These are phyloP conservation scores for Metschnikowia amazonensis DNA, from an alignment of 805 yeast genomes.

Conservation along the genomic window DNA sequence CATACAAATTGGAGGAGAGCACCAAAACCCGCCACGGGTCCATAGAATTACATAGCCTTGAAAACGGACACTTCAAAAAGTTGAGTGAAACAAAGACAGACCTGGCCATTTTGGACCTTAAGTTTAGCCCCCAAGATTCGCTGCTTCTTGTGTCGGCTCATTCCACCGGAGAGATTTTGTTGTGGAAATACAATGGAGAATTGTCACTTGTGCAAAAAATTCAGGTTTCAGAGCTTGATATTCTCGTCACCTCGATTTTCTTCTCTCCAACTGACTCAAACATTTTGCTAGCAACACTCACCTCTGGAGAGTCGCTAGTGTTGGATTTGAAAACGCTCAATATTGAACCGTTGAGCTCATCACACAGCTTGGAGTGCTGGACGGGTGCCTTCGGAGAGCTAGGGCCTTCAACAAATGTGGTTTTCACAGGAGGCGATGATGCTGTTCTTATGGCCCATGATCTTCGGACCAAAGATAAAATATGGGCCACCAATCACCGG, in stretches of 20 bases:
- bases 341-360: conserved; percentile 25
- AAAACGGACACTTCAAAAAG: conserved; percentile 13
- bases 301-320: conserved; percentile 59
- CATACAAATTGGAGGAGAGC: conserved; percentile 64
- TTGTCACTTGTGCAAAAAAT: conserved; percentile 17
- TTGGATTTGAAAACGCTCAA: conserved; percentile 27
- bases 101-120: conserved; percentile 76
- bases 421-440: conserved; percentile 93
- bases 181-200: conserved; percentile 49
- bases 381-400: conserved; percentile 66
- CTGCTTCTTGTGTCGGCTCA: conserved; percentile 59
- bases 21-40: conserved; percentile 63
- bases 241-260: conserved; percentile 61
- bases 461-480: conserved; percentile 35
- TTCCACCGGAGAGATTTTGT: conserved; percentile 68
- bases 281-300: conserved; percentile 53
- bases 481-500: conserved; percentile 43
- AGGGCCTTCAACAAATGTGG: conserved; percentile 50
- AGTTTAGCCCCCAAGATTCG: conserved; percentile 55
- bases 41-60: conserved; percentile 39
- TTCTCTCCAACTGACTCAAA: conserved; percentile 45
- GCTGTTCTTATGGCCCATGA: conserved; percentile 73
- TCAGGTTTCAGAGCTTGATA: conserved; percentile 46
- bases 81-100: conserved; percentile 30
- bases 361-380: conserved; percentile 85